Base-by-base conservation (phyloP, 1,284 basidiomycete species). In the Pseudozyma tsukubaensis region DNA sequence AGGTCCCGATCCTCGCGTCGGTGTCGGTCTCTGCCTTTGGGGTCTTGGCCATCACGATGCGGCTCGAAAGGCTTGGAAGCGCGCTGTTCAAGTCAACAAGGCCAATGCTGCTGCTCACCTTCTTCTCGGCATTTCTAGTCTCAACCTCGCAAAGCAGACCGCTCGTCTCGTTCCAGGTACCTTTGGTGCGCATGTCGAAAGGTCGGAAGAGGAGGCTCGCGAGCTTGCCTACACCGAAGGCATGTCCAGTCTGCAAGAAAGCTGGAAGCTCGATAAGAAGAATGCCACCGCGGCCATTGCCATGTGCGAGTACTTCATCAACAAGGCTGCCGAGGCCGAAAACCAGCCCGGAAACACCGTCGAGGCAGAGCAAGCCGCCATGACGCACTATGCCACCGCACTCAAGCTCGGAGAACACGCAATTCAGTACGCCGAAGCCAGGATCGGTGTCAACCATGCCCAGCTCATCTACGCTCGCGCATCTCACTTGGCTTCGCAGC, bases 381-480 rank as follows among this genome's bases (percentile, higher is more conserved):
- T 66, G 55, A 55, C 68, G 12, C 53, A 77, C 60, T 80, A 79
- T 34, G 63, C 56, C 14, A 72, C 73, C 39, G 81, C 83, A 7
- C 71, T 83, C 57, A 84, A 83, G 70, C 73, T 84, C 5, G 76
- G 73, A 39, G 83, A 84, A 47, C 82, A 83, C 36, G 82, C 83
- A 9, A 70, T 83, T 50, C 83, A 84, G 68, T 83, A 81, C 21
- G 79, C 83, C 16, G 83, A 84, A 55, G 62, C 72, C 2, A 59
- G 72, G n/a, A 44, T 71, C 11, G 72, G 77, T 36, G 62, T 80
- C 50, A 59, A 76, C 35, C 76, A 83, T 36, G 81, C 80, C 10
- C 72, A 72, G 62, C 75, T 83, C 42, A 59, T 71, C 55, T 78
- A 77, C 43, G 83, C 83, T 6, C 74, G 81, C 36, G 77, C 83